phyloP scores from a whole-genome alignment of 2,329 filamentous ascomycete species.

The Ascochyta rabiei region DNA sequence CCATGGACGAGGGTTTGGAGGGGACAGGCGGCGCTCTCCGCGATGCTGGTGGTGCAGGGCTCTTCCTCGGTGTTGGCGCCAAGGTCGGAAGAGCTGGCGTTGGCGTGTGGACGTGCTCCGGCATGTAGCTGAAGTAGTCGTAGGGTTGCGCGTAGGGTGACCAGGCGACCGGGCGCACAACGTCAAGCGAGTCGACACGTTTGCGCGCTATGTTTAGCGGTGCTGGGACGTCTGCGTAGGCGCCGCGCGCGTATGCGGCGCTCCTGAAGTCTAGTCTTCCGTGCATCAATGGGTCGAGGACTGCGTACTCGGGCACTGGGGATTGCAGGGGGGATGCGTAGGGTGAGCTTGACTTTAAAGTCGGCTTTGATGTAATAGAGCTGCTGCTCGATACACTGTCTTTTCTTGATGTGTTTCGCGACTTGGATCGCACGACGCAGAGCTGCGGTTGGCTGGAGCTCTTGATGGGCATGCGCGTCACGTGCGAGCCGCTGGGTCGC shows the following conservation, averaged over 20 bases:
- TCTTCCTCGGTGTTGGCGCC: conserved; percentile 16
- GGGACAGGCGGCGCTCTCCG: conserved; percentile 10
- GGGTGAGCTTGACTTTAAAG: conserved; percentile 26
- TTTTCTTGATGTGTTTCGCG: conserved; percentile 19
- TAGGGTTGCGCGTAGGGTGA: conserved; percentile 14
- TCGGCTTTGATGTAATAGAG: conserved; percentile 24
- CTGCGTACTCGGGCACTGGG: conserved; percentile 33
- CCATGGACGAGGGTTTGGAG: conserved; percentile 11
- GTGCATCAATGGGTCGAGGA: conserved; percentile 28
- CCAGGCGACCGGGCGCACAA: conserved; percentile 13
- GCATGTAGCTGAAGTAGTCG: conserved; percentile 19
- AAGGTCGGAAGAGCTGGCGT: conserved; percentile 23
- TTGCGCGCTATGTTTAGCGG: conserved; percentile 9
- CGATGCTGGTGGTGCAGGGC: neutral
- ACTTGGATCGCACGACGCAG: conserved; percentile 45
- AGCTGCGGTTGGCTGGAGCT: conserved; percentile 44
- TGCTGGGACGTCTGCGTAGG: neutral
- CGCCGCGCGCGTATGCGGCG: neutral
- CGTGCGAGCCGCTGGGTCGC: conserved; percentile 31
- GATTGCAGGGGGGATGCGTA: conserved; percentile 32
- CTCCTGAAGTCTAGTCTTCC: conserved; percentile 3
- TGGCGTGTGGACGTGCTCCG: conserved; percentile 21
- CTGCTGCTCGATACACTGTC: conserved; percentile 32
- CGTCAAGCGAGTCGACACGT: conserved; percentile 32
- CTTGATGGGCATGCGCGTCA: conserved; percentile 41